phyloP scores from a whole-genome alignment of 495 filamentous ascomycete species.

The Neurospora sp. region DNA sequence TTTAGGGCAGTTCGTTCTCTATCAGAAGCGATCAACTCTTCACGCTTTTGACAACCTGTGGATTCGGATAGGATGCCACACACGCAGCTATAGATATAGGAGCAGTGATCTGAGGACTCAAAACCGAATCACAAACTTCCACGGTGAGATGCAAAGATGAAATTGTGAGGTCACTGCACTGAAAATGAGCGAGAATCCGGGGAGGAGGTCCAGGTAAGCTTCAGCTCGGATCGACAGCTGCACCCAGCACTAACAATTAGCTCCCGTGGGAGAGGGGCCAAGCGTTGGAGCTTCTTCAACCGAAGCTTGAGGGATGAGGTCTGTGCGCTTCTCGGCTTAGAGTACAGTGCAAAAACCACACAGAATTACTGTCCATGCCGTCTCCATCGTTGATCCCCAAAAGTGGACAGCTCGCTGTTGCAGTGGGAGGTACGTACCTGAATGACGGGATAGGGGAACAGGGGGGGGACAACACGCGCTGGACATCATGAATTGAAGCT shows the following conservation, averaged over 20 bases:
- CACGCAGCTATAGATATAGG: background rate
- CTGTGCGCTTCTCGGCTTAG: background rate
- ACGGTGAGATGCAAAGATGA: background rate
- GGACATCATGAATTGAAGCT: background rate
- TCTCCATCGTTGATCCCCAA: background rate
- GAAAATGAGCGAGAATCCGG: background rate
- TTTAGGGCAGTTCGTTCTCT: background rate
- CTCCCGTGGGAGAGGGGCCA: background rate
- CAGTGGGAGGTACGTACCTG: background rate
- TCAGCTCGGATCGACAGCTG: background rate
- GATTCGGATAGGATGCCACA: background rate
- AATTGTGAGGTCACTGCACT: background rate
- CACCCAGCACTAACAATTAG: background rate
- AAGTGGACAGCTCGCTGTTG: background rate
- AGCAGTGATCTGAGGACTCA: background rate
- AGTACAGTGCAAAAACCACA: background rate
- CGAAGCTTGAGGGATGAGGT: background rate
- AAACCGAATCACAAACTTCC: background rate
- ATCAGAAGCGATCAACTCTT: background rate
- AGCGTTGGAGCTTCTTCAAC: background rate
- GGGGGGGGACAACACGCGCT: background rate
- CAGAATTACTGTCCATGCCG: background rate
- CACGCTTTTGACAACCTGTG: background rate
- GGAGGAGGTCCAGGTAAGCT: background rate
- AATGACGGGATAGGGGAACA: background rate